Evolutionary conservation across 345 rosid genomes (phyloP), one percentile per base, ranked within the genome.

Genomic region (Salix dunnii): DNA sequence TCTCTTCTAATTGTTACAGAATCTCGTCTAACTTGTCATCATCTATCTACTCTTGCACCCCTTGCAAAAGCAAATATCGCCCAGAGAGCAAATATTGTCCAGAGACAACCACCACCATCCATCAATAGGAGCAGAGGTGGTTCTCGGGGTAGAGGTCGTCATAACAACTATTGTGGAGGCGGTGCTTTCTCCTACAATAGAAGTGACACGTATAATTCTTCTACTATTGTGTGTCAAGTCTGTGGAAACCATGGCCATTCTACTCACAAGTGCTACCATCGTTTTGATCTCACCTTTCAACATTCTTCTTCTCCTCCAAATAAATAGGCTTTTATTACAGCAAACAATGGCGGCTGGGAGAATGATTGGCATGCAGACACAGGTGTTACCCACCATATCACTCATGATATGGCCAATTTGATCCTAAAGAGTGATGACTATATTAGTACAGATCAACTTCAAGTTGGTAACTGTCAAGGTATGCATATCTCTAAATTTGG

Each of bases 61-160:
- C 10, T 20, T 51, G 1, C 1, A 18, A 1, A 51, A 51, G 23
- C 23, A 2, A 0, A 51, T 6, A 1, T 51, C 2, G 3, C 10
- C 1, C 0, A 51, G 3, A 20, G 2, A 51, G 23, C 23, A 2
- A 0, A 51, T 6, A 1, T 51, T 6, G 3, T 3, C 1, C 0
- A 51, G 3, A 20, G 2, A 51, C 10, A 51, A 51, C 2, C 9
- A 0, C 8, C 23, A 6, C 8, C n/a, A 2, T 51, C 8, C n/a
- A 6, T 6, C 1, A 51, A 51, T 20, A 51, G n/a, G 0, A 6
- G 1, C 0, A 51, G 0, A 51, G 8, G 0, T 18, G 2, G 2
- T 18, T 51, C 23, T 20, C 10, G 1, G 3, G 23, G 58, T 2
- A 6, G 23, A 2, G 23, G 58, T 0, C 23, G 1, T 0, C 23